Evolutionary conservation across 2,329 filamentous ascomycete species (phyloP).

Genomic region (Penicillium sp.): DNA sequence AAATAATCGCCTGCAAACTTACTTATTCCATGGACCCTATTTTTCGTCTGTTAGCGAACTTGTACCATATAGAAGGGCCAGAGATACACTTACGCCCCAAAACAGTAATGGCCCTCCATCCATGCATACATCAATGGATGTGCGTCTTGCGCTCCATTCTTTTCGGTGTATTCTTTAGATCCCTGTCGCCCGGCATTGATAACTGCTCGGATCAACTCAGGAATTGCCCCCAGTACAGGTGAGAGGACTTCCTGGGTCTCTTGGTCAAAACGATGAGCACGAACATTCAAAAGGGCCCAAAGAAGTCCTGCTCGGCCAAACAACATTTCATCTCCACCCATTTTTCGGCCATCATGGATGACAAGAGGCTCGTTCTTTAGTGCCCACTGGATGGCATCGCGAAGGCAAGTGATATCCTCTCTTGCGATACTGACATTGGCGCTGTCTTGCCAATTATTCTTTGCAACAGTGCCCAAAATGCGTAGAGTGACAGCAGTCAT

Average conservation of each 20-base stretch:
- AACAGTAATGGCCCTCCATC: constrained; percentile 35
- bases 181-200: constrained; percentile 36
- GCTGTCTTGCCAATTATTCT: constrained; percentile 7
- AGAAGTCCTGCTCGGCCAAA: constrained; percentile 41
- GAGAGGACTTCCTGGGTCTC: constrained; percentile 19
- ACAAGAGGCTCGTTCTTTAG: constrained; percentile 30
- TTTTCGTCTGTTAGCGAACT: background rate
- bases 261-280: constrained; percentile 25
- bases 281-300: constrained; percentile 37
- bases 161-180: constrained; percentile 28
- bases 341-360: constrained; percentile 23
- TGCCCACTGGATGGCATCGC: constrained; percentile 29
- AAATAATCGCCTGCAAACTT: constrained; percentile 10
- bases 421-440: constrained; percentile 16
- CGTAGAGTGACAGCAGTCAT: constrained; percentile 28
- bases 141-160: constrained; percentile 30
- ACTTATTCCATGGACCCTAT: constrained; percentile 33
- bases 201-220: constrained; percentile 33
- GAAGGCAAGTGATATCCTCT: constrained; percentile 31
- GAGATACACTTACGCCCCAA: constrained; percentile 37
- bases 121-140: constrained; percentile 44
- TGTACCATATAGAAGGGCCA: background rate
- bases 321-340: constrained; percentile 41
- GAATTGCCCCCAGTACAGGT: constrained; percentile 29
- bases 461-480: constrained; percentile 23